phyloP scores from a whole-genome alignment of 2,329 filamentous ascomycete genomes.

The Cytospora mali region DNA sequence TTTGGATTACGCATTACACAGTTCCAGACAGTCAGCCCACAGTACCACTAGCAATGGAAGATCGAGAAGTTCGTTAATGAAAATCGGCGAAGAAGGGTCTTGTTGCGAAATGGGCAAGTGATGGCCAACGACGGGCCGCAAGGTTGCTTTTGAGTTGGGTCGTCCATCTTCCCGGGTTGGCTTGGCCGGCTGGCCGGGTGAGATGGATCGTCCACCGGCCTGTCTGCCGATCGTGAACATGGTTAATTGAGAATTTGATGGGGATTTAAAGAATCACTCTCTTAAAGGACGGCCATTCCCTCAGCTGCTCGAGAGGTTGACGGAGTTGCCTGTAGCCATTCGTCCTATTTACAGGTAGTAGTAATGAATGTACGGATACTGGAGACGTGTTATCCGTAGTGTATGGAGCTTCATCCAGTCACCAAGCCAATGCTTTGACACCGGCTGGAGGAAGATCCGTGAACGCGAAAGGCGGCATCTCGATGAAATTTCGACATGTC shows the following conservation, averaged over 20 bases:
- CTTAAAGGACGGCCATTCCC: slow-evolving; percentile 4
- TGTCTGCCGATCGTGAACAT: slow-evolving; percentile 20
- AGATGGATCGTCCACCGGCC: slow-evolving; percentile 20
- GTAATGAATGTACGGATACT: no score
- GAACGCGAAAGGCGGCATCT: not conserved
- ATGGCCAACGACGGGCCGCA: not conserved
- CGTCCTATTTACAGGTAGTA: no score
- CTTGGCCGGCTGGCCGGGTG: slow-evolving; percentile 9
- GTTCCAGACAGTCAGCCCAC: no score
- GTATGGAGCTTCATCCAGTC: not conserved
- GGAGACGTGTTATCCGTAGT: not conserved
- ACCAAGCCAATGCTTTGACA: not conserved
- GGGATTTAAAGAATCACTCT: not conserved
- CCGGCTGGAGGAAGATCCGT: not conserved
- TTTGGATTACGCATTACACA: not conserved
- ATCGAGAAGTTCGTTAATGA: not conserved
- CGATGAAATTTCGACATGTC: not conserved
- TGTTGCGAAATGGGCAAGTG: not conserved
- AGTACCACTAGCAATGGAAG: not conserved
- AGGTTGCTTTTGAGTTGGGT: not conserved
- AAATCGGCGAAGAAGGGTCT: not conserved
- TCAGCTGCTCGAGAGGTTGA: not conserved
- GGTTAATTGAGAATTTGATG: not conserved
- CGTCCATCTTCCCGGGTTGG: not conserved
- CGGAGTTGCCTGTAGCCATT: not conserved